A percentile compares a stretch with the other conserved stretches of the same genome.
Conservation (phyloP, 352 stramenopile species). For the Pythium aquatile region DNA sequence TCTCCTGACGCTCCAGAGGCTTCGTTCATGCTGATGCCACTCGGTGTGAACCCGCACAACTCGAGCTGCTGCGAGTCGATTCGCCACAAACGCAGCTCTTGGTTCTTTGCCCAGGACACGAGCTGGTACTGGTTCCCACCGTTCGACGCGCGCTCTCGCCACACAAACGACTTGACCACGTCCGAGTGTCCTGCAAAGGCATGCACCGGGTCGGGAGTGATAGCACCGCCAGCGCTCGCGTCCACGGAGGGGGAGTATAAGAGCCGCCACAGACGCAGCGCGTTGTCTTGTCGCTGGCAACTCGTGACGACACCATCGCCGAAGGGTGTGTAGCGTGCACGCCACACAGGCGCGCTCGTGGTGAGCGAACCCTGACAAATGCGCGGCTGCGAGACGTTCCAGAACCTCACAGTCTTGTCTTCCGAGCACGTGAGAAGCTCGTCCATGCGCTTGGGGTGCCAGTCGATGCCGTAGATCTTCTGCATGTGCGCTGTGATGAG, state of each 20-base stretch:
- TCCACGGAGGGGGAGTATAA: constrained; percentile 24
- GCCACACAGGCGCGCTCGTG: constrained; percentile 63
- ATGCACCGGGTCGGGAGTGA: constrained; percentile 48
- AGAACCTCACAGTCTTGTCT: constrained; percentile 85
- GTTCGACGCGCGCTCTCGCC: constrained; percentile 37
- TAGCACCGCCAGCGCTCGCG: constrained; percentile 1
- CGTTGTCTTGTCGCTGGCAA: constrained; percentile 60
- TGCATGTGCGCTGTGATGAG: constrained; percentile 83
- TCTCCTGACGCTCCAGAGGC: constrained; percentile 6
- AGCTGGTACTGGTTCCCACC: constrained; percentile 56
- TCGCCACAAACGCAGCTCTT: constrained; percentile 73
- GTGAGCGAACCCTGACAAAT: constrained; percentile 60
- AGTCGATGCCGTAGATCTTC: constrained; percentile 81
- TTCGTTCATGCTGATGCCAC: constrained; percentile 1
- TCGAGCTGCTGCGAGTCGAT: constrained; percentile 56
- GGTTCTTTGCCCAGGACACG: constrained; percentile 80
- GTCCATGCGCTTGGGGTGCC: constrained; percentile 71
- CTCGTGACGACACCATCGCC: constrained; percentile 81
- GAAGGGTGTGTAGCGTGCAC: constrained; percentile 76
- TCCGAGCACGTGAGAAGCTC: constrained; percentile 86
- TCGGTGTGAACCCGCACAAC: constrained; percentile 22
- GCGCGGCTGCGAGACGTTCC: constrained; percentile 64
- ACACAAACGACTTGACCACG: constrained; percentile 64
- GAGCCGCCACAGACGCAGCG: constrained; percentile 65
- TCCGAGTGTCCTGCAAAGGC: constrained; percentile 64